These are phyloP conservation scores for Fusarium austroafricanum DNA, from an alignment of 2,329 filamentous ascomycete genomes.

Conservation along the genomic window DNA sequence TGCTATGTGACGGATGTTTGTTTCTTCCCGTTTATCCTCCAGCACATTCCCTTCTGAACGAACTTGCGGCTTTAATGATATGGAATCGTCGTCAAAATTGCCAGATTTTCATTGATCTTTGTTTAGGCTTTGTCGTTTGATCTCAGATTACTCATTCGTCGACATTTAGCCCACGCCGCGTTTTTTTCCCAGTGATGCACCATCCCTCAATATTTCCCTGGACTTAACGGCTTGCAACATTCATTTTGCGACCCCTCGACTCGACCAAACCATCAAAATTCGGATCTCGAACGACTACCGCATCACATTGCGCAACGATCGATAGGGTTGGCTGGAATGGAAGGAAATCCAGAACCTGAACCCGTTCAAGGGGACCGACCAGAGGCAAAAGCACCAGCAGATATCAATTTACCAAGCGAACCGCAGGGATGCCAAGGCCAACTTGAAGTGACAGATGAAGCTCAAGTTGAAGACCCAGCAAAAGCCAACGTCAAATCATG, in stretches of 20 bases:
- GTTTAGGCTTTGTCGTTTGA: neutral
- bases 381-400: conserved; percentile 10
- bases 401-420: conserved; percentile 12
- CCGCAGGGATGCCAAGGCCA: conserved; percentile 16
- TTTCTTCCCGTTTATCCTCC: conserved; percentile 12
- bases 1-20: conserved; percentile 1
- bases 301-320: conserved; percentile 18
- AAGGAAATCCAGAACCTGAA: conserved; percentile 41
- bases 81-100: neutral
- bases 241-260: conserved; percentile 7
- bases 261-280: conserved; percentile 11
- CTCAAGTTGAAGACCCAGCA: conserved; percentile 10
- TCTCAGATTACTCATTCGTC: neutral
- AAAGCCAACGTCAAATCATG: conserved; percentile 35
- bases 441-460: conserved; percentile 11
- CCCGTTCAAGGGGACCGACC: conserved; percentile 21
- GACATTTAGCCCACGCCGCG: neutral
- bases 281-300: neutral
- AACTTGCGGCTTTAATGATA: conserved; percentile 29
- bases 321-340: conserved; percentile 41
- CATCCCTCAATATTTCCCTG: conserved; percentile 9
- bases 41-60: conserved; percentile 12
- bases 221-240: conserved; percentile 15
- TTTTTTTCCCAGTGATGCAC: conserved; percentile 24
- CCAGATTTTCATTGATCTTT: neutral